These are phyloP conservation scores for Tilletiopsis washingtonensis DNA, from an alignment of 1,284 basidiomycete genomes.

Conservation along the genomic window DNA sequence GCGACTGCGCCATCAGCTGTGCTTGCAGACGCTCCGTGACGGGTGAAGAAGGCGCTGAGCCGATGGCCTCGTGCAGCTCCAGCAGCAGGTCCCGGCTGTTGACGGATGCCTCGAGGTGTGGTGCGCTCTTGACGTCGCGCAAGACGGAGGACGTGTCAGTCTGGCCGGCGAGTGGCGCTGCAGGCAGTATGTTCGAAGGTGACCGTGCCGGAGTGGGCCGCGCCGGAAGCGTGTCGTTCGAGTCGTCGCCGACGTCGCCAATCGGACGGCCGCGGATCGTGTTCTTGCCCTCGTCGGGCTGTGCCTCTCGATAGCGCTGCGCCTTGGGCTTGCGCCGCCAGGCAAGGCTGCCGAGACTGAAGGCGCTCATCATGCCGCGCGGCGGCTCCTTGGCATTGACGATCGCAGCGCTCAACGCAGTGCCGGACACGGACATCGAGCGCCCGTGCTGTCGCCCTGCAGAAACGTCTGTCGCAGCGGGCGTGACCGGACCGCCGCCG, in stretches of 20 bases:
- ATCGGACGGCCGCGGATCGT: neutral
- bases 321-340: constrained; percentile 9
- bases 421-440: too few relatives aligned
- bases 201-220: neutral
- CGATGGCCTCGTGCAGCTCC: constrained; percentile 14
- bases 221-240: neutral
- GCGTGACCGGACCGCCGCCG: neutral
- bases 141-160: too few relatives aligned
- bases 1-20: too few relatives aligned
- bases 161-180: too few relatives aligned
- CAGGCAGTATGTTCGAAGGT: too few relatives aligned
- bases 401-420: too few relatives aligned
- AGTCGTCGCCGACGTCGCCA: neutral
- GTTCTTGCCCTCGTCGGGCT: neutral
- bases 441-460: too few relatives aligned
- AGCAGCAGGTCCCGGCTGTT: constrained; percentile 5
- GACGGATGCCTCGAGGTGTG: too few relatives aligned
- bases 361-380: neutral
- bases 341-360: constrained; percentile 10
- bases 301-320: neutral
- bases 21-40: constrained; percentile 1
- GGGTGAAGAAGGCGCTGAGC: constrained; percentile 1
- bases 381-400: too few relatives aligned
- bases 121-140: too few relatives aligned
- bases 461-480: neutral